Conservation (phyloP, 2,329 filamentous ascomycete species). For the Blastomyces parvus region DNA sequence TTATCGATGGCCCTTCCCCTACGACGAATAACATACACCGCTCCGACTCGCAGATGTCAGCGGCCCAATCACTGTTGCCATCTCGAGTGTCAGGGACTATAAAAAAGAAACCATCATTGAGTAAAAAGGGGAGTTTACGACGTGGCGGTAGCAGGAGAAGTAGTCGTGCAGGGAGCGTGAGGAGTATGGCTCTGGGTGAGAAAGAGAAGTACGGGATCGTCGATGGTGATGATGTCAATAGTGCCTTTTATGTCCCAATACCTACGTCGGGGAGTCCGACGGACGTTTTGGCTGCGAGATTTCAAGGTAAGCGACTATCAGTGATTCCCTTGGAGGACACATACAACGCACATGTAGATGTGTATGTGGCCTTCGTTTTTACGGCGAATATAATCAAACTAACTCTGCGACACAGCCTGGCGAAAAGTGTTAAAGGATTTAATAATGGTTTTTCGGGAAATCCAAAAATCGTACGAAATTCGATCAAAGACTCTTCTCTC, state of each 20-base stretch:
- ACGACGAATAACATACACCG: slow-evolving; percentile 7
- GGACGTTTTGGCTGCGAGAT: slow-evolving; percentile 74
- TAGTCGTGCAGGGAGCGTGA: slow-evolving; percentile 75
- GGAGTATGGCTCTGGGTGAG: slow-evolving; percentile 65
- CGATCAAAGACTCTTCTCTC: slow-evolving; percentile 74
- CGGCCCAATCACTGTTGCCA: slow-evolving; percentile 32
- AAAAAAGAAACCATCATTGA: slow-evolving; percentile 77
- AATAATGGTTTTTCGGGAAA: slow-evolving; percentile 86
- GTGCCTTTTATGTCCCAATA: slow-evolving; percentile 80
- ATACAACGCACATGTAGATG: neutral
- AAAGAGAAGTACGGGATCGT: slow-evolving; percentile 37
- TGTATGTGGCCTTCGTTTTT: neutral
- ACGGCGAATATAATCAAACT: neutral
- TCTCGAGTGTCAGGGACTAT: slow-evolving; percentile 58
- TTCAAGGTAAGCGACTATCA: slow-evolving; percentile 57
- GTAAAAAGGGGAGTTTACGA: slow-evolving; percentile 62
- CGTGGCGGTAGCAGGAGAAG: slow-evolving; percentile 73
- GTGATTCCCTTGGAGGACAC: neutral
- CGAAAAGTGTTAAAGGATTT: slow-evolving; percentile 90
- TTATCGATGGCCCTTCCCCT: slow-evolving; percentile 20
- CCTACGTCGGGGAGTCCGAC: slow-evolving; percentile 82
- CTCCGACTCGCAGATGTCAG: slow-evolving; percentile 36
- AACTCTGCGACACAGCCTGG: slow-evolving; percentile 56
- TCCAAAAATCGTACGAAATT: slow-evolving; percentile 80
- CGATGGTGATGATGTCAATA: slow-evolving; percentile 58